Conservation (phyloP, 2,329 filamentous ascomycete species). For the Rugonectria rugulosa region DNA sequence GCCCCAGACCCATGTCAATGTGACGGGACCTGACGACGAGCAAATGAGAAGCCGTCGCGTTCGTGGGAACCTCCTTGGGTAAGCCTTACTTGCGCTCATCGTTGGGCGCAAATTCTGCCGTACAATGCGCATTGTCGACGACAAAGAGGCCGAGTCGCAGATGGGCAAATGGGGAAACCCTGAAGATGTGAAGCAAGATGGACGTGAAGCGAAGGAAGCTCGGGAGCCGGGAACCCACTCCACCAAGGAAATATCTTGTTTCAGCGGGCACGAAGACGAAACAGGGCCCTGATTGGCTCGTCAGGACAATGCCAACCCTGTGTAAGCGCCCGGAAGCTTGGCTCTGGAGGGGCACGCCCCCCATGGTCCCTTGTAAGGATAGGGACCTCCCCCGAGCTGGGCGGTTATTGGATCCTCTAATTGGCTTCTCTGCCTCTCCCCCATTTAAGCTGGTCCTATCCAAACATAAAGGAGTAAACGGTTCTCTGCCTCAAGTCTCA, state of each 20-base stretch:
- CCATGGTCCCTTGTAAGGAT: conserved; percentile 5
- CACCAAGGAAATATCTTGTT: conserved; percentile 9
- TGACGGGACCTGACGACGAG: no score
- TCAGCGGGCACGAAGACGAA: conserved; percentile 18
- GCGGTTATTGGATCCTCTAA: conserved; percentile 8
- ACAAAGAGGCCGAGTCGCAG: no score
- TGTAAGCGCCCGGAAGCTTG: conserved; percentile 39
- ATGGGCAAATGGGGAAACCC: no score
- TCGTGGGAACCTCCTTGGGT: no score
- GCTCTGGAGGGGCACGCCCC: conserved; percentile 20
- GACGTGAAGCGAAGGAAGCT: no score
- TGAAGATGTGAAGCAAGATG: no score
- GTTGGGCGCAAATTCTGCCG: no score
- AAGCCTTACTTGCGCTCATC: no score
- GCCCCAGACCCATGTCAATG: background rate
- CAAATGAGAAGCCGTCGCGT: no score
- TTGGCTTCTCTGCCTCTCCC: background rate
- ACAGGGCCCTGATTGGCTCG: conserved; percentile 32
- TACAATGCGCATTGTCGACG: no score
- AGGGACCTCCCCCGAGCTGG: conserved; percentile 6
- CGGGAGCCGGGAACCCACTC: background rate
- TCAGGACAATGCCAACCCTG: conserved; percentile 20
- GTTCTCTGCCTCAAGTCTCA: conserved; percentile 1
- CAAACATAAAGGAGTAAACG: no score
- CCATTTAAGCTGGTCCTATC: no score